Percentiles rank a stretch among this genome's conserved stretches.
These are phyloP conservation scores for Aspergillus tubingensis DNA, from an alignment of 2,329 filamentous ascomycete species.

Conservation along the genomic window DNA sequence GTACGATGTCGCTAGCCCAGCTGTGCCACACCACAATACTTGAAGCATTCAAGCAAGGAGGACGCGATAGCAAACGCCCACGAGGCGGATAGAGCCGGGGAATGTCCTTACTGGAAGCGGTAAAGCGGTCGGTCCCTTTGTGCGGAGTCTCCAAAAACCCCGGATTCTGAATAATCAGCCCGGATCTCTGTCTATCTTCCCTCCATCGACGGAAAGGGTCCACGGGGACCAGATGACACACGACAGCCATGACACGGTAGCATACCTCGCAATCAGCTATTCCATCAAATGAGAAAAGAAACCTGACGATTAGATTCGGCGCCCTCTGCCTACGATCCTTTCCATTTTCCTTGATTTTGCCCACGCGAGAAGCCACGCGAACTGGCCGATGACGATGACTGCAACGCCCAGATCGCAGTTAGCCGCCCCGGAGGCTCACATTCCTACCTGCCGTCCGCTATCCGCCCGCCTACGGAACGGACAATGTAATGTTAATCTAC, in stretches of 20 bases:
- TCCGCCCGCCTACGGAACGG: background rate
- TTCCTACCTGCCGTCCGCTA: background rate
- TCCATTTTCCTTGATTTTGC: conserved; percentile 7
- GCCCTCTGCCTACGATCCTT: background rate
- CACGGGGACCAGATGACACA: background rate
- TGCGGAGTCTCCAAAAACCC: conserved; percentile 24
- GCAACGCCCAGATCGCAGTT: background rate
- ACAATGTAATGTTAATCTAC: too few species aligned
- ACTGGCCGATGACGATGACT: background rate
- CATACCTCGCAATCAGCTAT: background rate
- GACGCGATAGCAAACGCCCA: background rate
- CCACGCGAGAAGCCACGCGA: conserved; percentile 19
- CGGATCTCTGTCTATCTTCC: too few species aligned
- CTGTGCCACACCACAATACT: background rate
- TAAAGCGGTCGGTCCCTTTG: conserved; percentile 2
- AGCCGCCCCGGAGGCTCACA: conserved; percentile 2
- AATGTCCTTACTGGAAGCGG: background rate
- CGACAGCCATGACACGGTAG: conserved; percentile 10
- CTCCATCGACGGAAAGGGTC: background rate
- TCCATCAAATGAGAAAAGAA: conserved; percentile 8
- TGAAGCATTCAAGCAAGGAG: background rate
- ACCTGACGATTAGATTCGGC: conserved; percentile 9
- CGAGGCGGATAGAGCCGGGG: conserved; percentile 16
- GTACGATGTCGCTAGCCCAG: too few species aligned
- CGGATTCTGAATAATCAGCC: conserved; percentile 21